Base-by-base conservation (phyloP, 176 grass and related monocot genomes). In the Microstegium vimineum region DNA sequence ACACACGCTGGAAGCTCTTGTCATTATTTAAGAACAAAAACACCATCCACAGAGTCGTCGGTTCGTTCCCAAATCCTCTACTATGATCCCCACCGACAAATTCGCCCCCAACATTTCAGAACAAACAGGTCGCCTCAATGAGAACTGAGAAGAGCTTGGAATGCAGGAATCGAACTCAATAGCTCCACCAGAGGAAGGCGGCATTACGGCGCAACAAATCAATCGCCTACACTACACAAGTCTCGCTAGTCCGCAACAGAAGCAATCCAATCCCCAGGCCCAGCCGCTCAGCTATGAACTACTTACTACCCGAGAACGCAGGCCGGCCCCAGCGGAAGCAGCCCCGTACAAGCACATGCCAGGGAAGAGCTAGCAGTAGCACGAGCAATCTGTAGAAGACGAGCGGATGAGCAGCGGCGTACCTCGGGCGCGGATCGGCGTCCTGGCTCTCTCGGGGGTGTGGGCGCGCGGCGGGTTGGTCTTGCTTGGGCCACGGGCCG, bases 341-440 rank as follows among this genome's bases (percentile, higher is more conserved):
- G 12, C 69, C 16, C 46, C 0, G 42, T 20, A 33, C 1, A 73
- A 52, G 16, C 1, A 30, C 38, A 10, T 7, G 47, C n/a, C 76
- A 27, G 49, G 77, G 51, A 54, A 64, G 28, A 2, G 62, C 33
- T 33, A n/a, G n/a, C n/a, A n/a, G n/a, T n/a, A 47, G 45, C 42
- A 22, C 17, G 0, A 34, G 63, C 2, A 75, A 13, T 12, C 18
- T 25, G 18, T 10, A 20, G 40, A 54, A 41, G 52, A 41, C 40
- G 20, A 54, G n/a, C n/a, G 62, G 11, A 4, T 23, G 68, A 66
- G 34, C 6, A 11, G 30, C 2, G 64, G 45, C 15, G 49, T 86
- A 86, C 88, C 88, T 90, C 17, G 47, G 59, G 28, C 30, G 52
- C 52, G 52, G 52, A 57, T 57, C 52, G 22, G 52, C 20, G 52